phyloP scores from a whole-genome alignment of 2,329 filamentous ascomycete species.

The Cytospora chrysosperma region DNA sequence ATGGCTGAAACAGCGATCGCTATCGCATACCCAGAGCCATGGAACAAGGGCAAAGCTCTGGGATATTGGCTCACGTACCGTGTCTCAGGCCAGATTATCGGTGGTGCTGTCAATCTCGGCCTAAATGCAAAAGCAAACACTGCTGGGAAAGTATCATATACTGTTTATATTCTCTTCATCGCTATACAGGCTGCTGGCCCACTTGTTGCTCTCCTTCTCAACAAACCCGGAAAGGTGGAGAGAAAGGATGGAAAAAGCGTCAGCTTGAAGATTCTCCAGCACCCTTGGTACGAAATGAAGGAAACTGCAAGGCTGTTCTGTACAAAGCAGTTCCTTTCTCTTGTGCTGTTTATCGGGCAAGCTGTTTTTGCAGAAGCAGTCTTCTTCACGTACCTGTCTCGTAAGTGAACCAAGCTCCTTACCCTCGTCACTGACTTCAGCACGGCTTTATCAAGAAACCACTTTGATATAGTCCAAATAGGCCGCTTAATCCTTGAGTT shows the following conservation, averaged over 20 bases:
- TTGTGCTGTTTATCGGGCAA: conserved; percentile 68
- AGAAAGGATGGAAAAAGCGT: conserved; percentile 65
- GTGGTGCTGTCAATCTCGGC: conserved; percentile 69
- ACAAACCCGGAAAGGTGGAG: conserved; percentile 59
- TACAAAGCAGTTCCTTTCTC: conserved; percentile 60
- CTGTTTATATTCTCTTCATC: conserved; percentile 69
- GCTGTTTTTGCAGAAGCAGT: conserved; percentile 71
- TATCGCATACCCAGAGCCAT: conserved; percentile 69
- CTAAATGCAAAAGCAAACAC: conserved; percentile 57
- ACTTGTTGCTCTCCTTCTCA: conserved; percentile 63
- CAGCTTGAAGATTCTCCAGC: conserved; percentile 54
- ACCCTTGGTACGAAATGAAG: conserved; percentile 59
- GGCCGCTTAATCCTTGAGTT: background rate
- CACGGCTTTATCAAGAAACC: background rate
- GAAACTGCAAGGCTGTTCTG: conserved; percentile 59
- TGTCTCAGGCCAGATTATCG: conserved; percentile 50
- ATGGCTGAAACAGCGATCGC: conserved; percentile 73
- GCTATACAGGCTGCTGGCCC: conserved; percentile 66
- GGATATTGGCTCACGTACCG: conserved; percentile 67
- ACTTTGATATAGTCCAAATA: background rate
- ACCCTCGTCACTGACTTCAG: background rate
- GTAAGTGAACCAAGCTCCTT: conserved; percentile 31
- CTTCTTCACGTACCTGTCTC: conserved; percentile 65
- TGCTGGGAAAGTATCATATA: conserved; percentile 66
- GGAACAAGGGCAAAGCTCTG: conserved; percentile 62